Base-by-base conservation (phyloP, 768 basidiomycete genomes). In the Lactifluus pinguis region DNA sequence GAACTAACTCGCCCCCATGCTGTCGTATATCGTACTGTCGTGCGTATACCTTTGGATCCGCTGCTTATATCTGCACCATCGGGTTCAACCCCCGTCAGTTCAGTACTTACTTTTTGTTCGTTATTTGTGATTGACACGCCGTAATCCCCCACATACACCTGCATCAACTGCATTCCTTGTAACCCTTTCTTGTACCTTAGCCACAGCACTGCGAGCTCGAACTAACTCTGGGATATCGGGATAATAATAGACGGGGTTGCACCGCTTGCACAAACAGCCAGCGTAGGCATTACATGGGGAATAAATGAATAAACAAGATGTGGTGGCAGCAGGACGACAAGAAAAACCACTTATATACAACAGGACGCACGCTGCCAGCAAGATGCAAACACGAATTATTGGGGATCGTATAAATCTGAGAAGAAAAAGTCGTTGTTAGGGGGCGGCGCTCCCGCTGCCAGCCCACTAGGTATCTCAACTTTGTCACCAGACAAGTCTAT, bases 401-500 rank as follows among this genome's bases (percentile, higher is more conserved):
- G 63, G 15, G 65, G 65, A 14, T 66, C 63, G 15, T 65, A 64
- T 53, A 80, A 62, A 57, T 92, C 89, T 6, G 90, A 87, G 71
- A 91, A 93, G 77, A 88, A 92, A 73, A 91, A 93, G 70, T 92
- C 89, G 52, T 80, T 83, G 67, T 87, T 89, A 15, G 77, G 74
- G 13, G 92, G 92, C 54, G 91, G 89, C 41, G 85, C 82, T 13
- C 91, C 89, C n/a, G 87, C 79, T 50, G 80, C 75, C 55, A 93
- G 75, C 32, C 86, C 85, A 62, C 85, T 87, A 4, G 92, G 92
- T 68, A 95, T 91, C 69, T 93, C 89, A 15, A 93, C 87, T 74
- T 83, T 85, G 71, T 94, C 92, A 6, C 92, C 93, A 1, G 89
- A 87, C 42, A 97, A 77, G 74, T 95, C 93, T 89, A 66, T 13